Evolutionary conservation across 495 filamentous ascomycete species (phyloP), one percentile per base, ranked within the genome.

Genomic region (Cercophora sp.): DNA sequence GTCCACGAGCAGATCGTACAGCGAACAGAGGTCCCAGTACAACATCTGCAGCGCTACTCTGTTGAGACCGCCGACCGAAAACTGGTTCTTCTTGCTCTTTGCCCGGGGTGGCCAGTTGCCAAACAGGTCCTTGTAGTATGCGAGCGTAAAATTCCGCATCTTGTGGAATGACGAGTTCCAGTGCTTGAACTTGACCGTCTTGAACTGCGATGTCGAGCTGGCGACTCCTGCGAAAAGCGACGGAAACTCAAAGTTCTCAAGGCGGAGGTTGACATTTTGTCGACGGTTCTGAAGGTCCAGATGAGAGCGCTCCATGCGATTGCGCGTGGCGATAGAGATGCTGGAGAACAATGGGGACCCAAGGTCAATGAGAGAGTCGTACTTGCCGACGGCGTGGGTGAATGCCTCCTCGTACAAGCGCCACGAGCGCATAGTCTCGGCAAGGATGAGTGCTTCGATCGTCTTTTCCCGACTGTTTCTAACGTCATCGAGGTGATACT

Each of bases 71-170:
- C 77, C 79, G 57, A 89, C 89, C 15, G 87, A 85, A 40, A 95
- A 93, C 9, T 85, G 78, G 61, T 96, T 96, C 76, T 96, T 96
- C 75, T 96, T 96, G 32, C 83, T 90, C 44, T 76, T 81, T 0
- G 89, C 90, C 65, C 91, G 93, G 29, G 94, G 93, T 16, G 94
- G 91, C 93, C 93, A 98, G 45, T 85, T 84, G 32, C 94, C 94
- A 63, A 95, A 94, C 44, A 82, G 79, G 41, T 82, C 69, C 61
- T 90, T 90, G 68, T 93, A 94, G 69, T 89, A 87, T 43, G 75
- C 72, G 43, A 96, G 73, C 13, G 87, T 78, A 55, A 87, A 86
- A 49, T 82, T 85, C 29, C 89, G 80, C 76, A 90, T 87, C 22
- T 82, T 77, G 39, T 77, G 69, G 64, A 92, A 96, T 1, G 82